Percentiles rank a stretch among this genome's conserved stretches.
These are phyloP conservation scores for Xylaria palmicola DNA, from an alignment of 495 filamentous ascomycete genomes.

Conservation along the genomic window DNA sequence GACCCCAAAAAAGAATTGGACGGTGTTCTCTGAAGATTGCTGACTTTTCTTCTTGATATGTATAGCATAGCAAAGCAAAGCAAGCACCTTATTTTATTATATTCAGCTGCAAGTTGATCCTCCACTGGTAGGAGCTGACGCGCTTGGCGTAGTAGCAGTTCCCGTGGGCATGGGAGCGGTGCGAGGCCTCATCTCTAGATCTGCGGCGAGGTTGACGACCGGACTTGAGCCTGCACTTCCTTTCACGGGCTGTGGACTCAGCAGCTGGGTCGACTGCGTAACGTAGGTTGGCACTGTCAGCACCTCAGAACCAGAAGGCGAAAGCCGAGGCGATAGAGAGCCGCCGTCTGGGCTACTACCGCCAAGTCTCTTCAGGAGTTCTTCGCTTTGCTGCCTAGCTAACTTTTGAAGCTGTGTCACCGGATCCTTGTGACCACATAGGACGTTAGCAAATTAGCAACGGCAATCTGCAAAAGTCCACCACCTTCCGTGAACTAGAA, in stretches of 20 bases:
- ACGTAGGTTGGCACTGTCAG: constrained; percentile 47
- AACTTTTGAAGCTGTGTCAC: constrained; percentile 66
- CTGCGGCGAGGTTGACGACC: constrained; percentile 29
- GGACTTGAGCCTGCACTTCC: constrained; percentile 31
- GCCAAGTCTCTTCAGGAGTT: constrained; percentile 48
- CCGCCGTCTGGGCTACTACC: constrained; percentile 22
- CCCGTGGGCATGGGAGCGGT: background rate
- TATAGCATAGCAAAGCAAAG: no score
- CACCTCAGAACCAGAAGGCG: constrained; percentile 51
- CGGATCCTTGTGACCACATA: constrained; percentile 63
- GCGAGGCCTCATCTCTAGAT: background rate
- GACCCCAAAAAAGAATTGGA: no score
- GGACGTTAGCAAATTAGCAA: constrained; percentile 59
- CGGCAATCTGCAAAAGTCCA: constrained; percentile 53
- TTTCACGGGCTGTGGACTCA: constrained; percentile 44
- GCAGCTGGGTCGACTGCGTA: constrained; percentile 34
- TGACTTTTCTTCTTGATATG: no score
- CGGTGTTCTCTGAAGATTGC: no score
- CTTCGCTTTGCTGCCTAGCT: constrained; percentile 59
- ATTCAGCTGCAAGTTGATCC: background rate
- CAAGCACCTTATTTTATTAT: no score
- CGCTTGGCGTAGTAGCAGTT: background rate
- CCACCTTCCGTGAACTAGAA: constrained; percentile 53
- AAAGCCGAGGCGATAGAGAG: constrained; percentile 39
- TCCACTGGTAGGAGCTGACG: background rate